Conservation (phyloP, 1,284 basidiomycete species). For the Amylostereum areolatum region DNA sequence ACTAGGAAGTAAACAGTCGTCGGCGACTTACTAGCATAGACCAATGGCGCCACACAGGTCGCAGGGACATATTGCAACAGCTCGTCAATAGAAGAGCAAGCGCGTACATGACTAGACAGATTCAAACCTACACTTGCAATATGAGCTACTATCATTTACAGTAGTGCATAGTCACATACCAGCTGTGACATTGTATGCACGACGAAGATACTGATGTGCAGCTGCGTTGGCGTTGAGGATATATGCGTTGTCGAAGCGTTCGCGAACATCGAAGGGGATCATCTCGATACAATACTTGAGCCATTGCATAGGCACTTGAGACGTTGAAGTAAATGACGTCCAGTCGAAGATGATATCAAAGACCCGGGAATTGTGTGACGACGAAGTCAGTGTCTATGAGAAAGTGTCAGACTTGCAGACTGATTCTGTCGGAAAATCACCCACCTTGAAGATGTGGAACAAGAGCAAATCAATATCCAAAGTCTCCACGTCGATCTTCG, state of each 20-base stretch:
- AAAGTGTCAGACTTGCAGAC: background rate
- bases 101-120: constrained; percentile 47
- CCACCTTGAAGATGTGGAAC: constrained; percentile 76
- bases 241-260: constrained; percentile 52
- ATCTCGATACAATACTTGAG: constrained; percentile 76
- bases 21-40: constrained; percentile 45
- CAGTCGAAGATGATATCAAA: constrained; percentile 82
- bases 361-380: constrained; percentile 38
- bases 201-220: constrained; percentile 68
- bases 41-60: constrained; percentile 40
- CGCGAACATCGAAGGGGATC: constrained; percentile 63
- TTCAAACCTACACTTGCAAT: constrained; percentile 38
- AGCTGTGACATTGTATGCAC: constrained; percentile 69
- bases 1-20: background rate
- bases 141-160: background rate
- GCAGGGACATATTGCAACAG: constrained; percentile 50
- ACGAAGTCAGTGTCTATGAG: constrained; percentile 32
- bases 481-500: constrained; percentile 74
- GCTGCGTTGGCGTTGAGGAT: constrained; percentile 78
- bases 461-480: constrained; percentile 84
- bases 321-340: constrained; percentile 71
- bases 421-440: constrained; percentile 7
- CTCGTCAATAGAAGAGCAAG: constrained; percentile 55
- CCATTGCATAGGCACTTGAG: constrained; percentile 80
- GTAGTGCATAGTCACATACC: constrained; percentile 39